Base-by-base conservation (phyloP, 257 asterid species). In the Capsicum baccatum region DNA sequence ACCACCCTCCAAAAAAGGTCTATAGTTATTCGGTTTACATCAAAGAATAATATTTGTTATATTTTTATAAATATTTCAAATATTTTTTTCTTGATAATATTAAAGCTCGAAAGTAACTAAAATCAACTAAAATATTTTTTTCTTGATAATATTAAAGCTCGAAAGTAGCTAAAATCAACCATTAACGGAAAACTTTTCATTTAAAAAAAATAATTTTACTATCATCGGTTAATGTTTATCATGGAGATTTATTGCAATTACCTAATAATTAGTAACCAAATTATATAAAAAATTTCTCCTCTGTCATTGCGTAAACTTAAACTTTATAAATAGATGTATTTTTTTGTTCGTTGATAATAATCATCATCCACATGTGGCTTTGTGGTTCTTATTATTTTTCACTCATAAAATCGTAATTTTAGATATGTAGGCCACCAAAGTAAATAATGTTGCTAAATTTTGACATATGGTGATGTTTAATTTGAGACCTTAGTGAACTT, bases 371-470 rank as follows among this genome's bases (percentile, higher is more conserved):
- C 14, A 39, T 15, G 54, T 68, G 8, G 54, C 39, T 69, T 39
- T 54, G 39, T 69, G 78, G 54, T 69, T 39, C 11, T 37, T 69
- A 69, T 39, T 37, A 68, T 15, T 68, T 10, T 19, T 67, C 52
- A 8, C 21, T 67, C 37, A 2, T 35, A 67, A 39, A 69, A 9
- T 16, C 12, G 15, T 12, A 69, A 15, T 16, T 59, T 59, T 59
- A 59, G 33, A 59, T 59, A 17, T 17, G 66, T 69, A 39, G 78
- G 78, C 14, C 78, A 69, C 78, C 54, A 68, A 68, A 68, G 3
- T 8, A n/a, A 66, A 66, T 63, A 60, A 3, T 19, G 47, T 33
- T 3, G 44, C 44, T 39, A 12, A 6, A 1, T 33, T 71, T 70
- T n/a, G 1, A 44, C 55, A 44, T 70, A 42, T 69, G 15, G 55